phyloP scores from a whole-genome alignment of 768 basidiomycete genomes.

The Rhodotorula diobovata region DNA sequence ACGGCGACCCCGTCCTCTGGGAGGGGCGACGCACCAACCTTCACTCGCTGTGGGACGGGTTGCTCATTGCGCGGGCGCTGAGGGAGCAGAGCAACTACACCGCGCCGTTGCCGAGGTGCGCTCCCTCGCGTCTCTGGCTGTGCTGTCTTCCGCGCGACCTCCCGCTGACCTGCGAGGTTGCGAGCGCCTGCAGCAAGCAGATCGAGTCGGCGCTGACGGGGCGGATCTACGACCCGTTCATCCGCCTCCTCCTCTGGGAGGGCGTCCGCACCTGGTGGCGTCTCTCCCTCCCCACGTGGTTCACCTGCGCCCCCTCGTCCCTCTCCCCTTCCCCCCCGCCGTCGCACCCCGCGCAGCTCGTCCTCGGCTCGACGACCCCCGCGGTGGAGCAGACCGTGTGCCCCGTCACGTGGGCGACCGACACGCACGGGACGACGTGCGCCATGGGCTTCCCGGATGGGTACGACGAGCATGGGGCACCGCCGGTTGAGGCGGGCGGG shows the following conservation, averaged over 20 bases:
- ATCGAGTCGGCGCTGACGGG: conserved; percentile 33
- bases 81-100: conserved; percentile 78
- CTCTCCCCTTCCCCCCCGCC: not conserved
- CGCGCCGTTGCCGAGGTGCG: conserved; percentile 60
- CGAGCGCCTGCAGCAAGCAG: conserved; percentile 2
- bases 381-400: conserved; percentile 19
- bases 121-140: not conserved
- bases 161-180: not conserved
- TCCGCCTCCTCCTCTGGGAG: conserved; percentile 82
- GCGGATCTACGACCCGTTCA: conserved; percentile 46
- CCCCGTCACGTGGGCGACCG: conserved; percentile 37
- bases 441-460: conserved; percentile 31
- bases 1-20: conserved; percentile 52
- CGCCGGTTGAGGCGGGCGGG: conserved; percentile 54
- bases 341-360: not conserved
- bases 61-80: conserved; percentile 75
- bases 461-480: conserved; percentile 18
- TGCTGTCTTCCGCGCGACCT: not conserved
- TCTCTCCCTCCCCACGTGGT: conserved; percentile 61
- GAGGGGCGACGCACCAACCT: conserved; percentile 31
- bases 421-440: conserved; percentile 39
- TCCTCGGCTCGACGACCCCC: conserved; percentile 18
- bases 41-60: conserved; percentile 56
- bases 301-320: conserved; percentile 57
- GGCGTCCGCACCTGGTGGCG: conserved; percentile 69